phyloP scores from a whole-genome alignment of 176 grass and related monocot species.

The Alloteropsis semialata region DNA sequence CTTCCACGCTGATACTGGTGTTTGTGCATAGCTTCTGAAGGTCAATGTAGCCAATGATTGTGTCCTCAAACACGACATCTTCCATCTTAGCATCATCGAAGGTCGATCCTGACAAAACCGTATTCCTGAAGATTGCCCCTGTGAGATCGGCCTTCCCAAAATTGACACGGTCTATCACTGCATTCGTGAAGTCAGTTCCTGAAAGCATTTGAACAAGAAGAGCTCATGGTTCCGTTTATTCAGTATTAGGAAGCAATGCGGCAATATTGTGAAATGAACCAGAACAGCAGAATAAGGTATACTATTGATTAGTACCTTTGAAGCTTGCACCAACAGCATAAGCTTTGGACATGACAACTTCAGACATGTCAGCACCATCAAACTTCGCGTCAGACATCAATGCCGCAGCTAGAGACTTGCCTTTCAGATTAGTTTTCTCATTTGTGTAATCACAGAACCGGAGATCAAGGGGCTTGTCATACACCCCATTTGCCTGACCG shows the following conservation, averaged over 20 bases:
- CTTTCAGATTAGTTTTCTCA: constrained; percentile 79
- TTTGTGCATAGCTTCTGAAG: constrained; percentile 93
- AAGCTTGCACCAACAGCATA: constrained; percentile 95
- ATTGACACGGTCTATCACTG: constrained; percentile 77
- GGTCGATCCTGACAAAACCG: constrained; percentile 71
- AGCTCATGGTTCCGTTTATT: neutral
- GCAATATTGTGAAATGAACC: neutral
- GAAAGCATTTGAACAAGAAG: constrained; percentile 11
- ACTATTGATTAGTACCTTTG: constrained; percentile 53
- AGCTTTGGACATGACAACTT: constrained; percentile 97
- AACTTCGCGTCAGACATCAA: constrained; percentile 87
- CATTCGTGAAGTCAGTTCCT: constrained; percentile 91
- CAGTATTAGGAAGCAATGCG: constrained; percentile 21
- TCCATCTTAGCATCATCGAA: constrained; percentile 70
- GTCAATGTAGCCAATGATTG: constrained; percentile 88
- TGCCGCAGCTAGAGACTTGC: constrained; percentile 78
- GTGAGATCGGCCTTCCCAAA: constrained; percentile 77
- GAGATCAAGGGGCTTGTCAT: constrained; percentile 91
- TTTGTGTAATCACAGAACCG: constrained; percentile 84
- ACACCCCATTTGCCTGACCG: constrained; percentile 93
- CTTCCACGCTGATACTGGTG: constrained; percentile 55
- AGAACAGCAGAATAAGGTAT: neutral
- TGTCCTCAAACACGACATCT: constrained; percentile 72
- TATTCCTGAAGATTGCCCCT: constrained; percentile 84
- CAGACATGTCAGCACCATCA: constrained; percentile 82